Conservation (phyloP, 108 stramenopile species). For the Skeletonema grethae region DNA sequence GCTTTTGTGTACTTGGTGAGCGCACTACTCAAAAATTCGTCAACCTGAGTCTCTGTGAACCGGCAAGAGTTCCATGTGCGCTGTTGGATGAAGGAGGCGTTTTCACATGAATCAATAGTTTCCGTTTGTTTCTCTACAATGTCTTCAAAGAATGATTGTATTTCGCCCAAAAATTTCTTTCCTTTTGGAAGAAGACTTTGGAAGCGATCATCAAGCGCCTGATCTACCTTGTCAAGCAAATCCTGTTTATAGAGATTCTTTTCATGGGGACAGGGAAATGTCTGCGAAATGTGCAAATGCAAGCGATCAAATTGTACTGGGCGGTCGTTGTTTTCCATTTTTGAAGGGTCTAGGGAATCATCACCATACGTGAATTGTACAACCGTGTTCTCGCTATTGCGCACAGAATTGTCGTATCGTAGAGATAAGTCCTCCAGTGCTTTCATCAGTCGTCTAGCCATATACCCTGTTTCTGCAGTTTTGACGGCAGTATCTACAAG, state of each 20-base stretch:
- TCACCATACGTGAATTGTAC: constrained; percentile 99
- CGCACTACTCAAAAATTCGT: constrained; percentile 67
- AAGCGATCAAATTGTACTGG: constrained; percentile 87
- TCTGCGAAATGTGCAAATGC: constrained; percentile 58
- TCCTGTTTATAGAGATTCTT: constrained; percentile 46
- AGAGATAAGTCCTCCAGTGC: constrained; percentile 95
- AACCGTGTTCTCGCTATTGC: constrained; percentile 95
- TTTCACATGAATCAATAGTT: constrained; percentile 32
- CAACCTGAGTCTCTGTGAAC: constrained; percentile 79
- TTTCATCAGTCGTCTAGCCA: constrained; percentile 99
- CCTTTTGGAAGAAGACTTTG: constrained; percentile 75
- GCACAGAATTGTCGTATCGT: constrained; percentile 95
- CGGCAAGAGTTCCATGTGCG: constrained; percentile 75
- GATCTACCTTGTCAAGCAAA: constrained; percentile 51
- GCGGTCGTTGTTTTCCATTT: constrained; percentile 94
- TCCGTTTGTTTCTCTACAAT: constrained; percentile 59
- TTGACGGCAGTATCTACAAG: constrained; percentile 99
- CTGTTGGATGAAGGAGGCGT: constrained; percentile 27
- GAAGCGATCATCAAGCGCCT: constrained; percentile 56
- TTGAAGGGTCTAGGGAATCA: constrained; percentile 93
- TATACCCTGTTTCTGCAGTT: constrained; percentile 99
- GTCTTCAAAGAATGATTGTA: constrained; percentile 63
- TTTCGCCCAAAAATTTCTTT: constrained; percentile 66
- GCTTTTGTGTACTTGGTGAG: constrained; percentile 77
- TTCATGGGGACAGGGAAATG: constrained; percentile 65